Evolutionary conservation across 2,329 filamentous ascomycete genomes (phyloP).

Genomic region (Botryotinia convoluta): DNA sequence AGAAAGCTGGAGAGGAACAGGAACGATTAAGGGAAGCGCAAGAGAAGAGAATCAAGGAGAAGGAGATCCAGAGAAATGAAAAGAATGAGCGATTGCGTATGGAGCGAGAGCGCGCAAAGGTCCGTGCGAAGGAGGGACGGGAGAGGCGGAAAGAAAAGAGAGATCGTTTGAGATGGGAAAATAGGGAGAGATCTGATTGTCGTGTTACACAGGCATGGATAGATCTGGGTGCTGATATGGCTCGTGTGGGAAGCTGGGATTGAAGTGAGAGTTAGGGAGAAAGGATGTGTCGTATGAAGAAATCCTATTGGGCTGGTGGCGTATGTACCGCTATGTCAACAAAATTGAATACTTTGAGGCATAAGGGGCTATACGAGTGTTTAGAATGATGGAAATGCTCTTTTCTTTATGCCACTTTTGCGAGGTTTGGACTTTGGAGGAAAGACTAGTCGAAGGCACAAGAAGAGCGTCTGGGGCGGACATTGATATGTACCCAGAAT

Average conservation of each 20-base stretch:
- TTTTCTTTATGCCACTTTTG: background rate
- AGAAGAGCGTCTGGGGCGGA: background rate
- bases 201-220: background rate
- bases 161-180: background rate
- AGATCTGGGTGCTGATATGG: background rate
- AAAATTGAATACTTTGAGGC: background rate
- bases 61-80: background rate
- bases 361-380: background rate
- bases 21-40: background rate
- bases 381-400: background rate
- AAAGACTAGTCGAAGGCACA: background rate
- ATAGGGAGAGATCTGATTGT: background rate
- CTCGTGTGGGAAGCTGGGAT: background rate
- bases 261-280: background rate
- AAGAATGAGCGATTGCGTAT: background rate
- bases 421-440: background rate
- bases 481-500: background rate
- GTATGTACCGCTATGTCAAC: background rate
- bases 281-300: background rate
- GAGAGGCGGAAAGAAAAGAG: background rate
- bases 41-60: background rate
- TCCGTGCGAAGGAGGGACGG: background rate
- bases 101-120: background rate
- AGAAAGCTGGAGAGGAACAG: background rate
- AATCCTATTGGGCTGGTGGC: background rate